A percentile compares a stretch with the other conserved stretches of the same genome.
These are phyloP conservation scores for Quercus mongolica DNA, from an alignment of 306 rosid species.

Conservation along the genomic window DNA sequence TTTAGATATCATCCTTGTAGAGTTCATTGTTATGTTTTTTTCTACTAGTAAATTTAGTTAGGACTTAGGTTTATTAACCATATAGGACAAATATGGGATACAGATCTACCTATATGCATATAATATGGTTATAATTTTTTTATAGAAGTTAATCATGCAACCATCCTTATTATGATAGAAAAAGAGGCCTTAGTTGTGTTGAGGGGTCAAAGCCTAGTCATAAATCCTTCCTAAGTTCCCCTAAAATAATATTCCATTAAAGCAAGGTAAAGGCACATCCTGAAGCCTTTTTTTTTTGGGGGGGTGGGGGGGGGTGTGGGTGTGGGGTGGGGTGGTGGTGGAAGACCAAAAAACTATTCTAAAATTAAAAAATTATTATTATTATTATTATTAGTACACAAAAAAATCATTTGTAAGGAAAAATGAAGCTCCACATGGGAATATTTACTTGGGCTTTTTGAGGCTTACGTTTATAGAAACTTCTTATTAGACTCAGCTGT, in stretches of 20 bases:
- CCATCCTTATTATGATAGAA: background rate
- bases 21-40: background rate
- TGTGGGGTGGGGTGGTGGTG: no score
- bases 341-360: no score
- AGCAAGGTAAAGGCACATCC: background rate
- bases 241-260: background rate
- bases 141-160: background rate
- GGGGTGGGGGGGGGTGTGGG: no score
- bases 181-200: background rate
- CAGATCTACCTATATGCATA: background rate
- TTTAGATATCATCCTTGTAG: background rate
- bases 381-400: background rate
- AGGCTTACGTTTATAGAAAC: background rate
- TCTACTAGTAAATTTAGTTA: background rate
- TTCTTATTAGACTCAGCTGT: background rate
- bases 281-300: no score
- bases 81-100: background rate
- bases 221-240: background rate
- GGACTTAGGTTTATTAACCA: background rate
- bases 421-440: background rate
- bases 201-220: background rate
- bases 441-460: background rate
- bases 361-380: no score
- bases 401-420: background rate
- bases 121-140: background rate